phyloP scores from a whole-genome alignment of 805 yeast species.

The Torulaspora microellipsoides region DNA sequence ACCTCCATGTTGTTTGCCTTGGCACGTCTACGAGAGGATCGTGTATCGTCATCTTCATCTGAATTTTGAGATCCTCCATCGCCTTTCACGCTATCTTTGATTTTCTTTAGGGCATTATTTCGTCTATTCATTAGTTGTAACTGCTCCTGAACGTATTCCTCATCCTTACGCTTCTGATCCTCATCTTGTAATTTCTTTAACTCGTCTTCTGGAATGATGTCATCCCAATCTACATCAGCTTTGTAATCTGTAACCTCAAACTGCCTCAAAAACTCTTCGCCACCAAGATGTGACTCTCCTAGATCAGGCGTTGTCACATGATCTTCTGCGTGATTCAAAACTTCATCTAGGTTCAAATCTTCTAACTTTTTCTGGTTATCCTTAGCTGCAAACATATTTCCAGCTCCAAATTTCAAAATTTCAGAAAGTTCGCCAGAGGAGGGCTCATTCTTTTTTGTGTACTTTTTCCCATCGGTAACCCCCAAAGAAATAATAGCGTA shows the following conservation, averaged over 20 bases:
- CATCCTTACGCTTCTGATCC: constrained; percentile 82
- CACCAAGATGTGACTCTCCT: constrained; percentile 97
- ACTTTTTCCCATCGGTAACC: constrained; percentile 65
- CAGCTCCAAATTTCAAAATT: constrained; percentile 96
- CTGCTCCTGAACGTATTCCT: constrained; percentile 81
- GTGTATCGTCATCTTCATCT: constrained; percentile 38
- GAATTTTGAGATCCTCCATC: constrained; percentile 41
- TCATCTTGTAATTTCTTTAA: constrained; percentile 83
- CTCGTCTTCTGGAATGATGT: constrained; percentile 94
- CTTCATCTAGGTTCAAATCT: constrained; percentile 92
- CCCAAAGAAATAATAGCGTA: constrained; percentile 97
- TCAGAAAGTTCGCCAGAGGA: constrained; percentile 81
- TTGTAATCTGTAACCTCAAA: constrained; percentile 98
- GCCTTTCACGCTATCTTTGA: constrained; percentile 42
- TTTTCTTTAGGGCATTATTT: constrained; percentile 63
- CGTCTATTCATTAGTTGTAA: constrained; percentile 82
- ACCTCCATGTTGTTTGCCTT: constrained; percentile 46
- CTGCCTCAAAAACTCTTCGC: constrained; percentile 94
- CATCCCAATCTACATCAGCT: constrained; percentile 99
- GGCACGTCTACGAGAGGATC: constrained; percentile 36
- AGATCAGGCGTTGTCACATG: constrained; percentile 93
- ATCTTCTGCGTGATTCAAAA: constrained; percentile 93
- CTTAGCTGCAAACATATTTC: constrained; percentile 92
- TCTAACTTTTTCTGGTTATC: constrained; percentile 95
- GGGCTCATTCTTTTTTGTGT: constrained; percentile 63